A percentile compares a stretch with the other conserved stretches of the same genome.
Evolutionary conservation across 1,284 basidiomycete genomes (phyloP).

Genomic region (Cerrena zonata): DNA sequence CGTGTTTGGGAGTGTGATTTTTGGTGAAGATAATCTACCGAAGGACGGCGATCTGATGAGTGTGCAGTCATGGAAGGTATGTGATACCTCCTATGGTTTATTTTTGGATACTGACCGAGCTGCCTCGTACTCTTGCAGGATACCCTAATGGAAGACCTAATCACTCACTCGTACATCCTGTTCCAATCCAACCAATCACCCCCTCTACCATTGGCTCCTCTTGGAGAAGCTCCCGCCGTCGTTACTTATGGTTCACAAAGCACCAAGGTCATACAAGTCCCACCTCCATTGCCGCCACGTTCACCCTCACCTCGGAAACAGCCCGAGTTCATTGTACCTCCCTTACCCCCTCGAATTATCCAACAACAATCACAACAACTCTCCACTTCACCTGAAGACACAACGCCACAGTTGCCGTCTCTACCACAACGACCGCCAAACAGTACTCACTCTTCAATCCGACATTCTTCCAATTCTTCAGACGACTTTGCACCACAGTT

Average conservation of each 20-base stretch:
- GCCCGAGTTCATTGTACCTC: neutral
- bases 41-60: slow-evolving; percentile 69
- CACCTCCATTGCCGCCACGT: slow-evolving; percentile 26
- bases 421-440: slow-evolving; percentile 11
- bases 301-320: slow-evolving; percentile 16
- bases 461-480: slow-evolving; percentile 19
- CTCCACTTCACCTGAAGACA: slow-evolving; percentile 8
- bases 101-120: slow-evolving; percentile 8
- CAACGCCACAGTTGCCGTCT: slow-evolving; percentile 7
- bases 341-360: neutral
- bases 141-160: slow-evolving; percentile 82
- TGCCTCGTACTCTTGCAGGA: slow-evolving; percentile 65
- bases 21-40: slow-evolving; percentile 83
- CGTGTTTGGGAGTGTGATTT: slow-evolving; percentile 79
- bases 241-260: slow-evolving; percentile 63
- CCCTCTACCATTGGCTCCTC: slow-evolving; percentile 61
- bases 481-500: slow-evolving; percentile 70
- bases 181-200: slow-evolving; percentile 54
- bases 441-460: neutral
- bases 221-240: slow-evolving; percentile 48
- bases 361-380: neutral
- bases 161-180: slow-evolving; percentile 57
- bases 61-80: slow-evolving; percentile 68
- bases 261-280: slow-evolving; percentile 52
- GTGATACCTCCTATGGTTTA: too few species aligned